Percentiles rank a stretch among this genome's conserved stretches.
These are phyloP conservation scores for Neurospora cerealis DNA, from an alignment of 495 filamentous ascomycete genomes.

Conservation along the genomic window DNA sequence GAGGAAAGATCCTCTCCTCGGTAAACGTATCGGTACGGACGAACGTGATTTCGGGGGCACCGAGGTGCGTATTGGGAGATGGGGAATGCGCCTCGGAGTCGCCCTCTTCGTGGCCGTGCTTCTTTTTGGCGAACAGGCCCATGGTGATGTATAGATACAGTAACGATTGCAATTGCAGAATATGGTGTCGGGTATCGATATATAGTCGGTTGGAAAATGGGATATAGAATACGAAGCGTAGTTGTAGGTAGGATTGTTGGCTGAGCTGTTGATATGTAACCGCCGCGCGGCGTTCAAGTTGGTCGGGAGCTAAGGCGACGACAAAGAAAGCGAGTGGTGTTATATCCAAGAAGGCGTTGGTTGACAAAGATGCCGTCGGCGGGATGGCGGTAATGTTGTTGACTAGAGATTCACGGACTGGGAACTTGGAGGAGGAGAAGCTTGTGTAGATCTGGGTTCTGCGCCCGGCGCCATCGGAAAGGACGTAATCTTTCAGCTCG, in stretches of 20 bases:
- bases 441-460: background rate
- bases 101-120: conserved; percentile 42
- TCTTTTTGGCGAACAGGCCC: conserved; percentile 53
- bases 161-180: background rate
- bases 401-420: background rate
- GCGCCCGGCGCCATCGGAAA: background rate
- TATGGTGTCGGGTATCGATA: background rate
- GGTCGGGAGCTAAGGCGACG: background rate
- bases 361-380: background rate
- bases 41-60: conserved; percentile 67
- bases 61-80: conserved; percentile 19
- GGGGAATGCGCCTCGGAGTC: conserved; percentile 25
- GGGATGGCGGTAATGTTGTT: background rate
- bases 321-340: background rate
- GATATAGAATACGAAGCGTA: background rate
- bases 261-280: background rate
- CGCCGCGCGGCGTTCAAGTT: background rate
- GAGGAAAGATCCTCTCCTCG: conserved; percentile 64
- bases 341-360: background rate
- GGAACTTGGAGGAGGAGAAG: background rate
- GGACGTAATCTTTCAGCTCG: background rate
- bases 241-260: background rate
- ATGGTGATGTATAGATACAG: background rate
- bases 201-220: background rate
- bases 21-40: conserved; percentile 73